Conservation (phyloP, 306 rosid species). For the Trifolium repens region DNA sequence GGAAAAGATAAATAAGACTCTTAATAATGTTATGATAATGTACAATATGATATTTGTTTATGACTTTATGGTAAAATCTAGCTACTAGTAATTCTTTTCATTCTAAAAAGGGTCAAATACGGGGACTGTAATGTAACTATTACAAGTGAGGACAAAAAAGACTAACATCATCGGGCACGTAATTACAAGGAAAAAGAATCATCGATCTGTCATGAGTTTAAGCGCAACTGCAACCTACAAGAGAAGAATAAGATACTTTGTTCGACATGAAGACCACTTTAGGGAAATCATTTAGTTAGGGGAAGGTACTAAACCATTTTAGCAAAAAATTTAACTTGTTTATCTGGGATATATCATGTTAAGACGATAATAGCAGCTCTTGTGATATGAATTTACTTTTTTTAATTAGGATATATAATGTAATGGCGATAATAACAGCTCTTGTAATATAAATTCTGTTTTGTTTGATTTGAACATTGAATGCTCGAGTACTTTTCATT, state of each 20-base stretch:
- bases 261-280: background rate
- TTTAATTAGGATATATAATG: slow-evolving; percentile 10
- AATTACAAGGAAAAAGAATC: slow-evolving; percentile 17
- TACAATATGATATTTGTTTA: background rate
- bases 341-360: background rate
- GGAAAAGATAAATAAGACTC: slow-evolving; percentile 1
- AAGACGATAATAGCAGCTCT: background rate
- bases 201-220: background rate
- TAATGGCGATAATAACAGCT: background rate
- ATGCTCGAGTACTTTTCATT: background rate
- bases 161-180: background rate
- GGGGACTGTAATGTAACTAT: background rate
- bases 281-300: slow-evolving; percentile 5
- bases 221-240: slow-evolving; percentile 9
- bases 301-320: slow-evolving; percentile 17
- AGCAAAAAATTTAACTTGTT: background rate
- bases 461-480: background rate
- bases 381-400: background rate
- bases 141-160: slow-evolving; percentile 1
- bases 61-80: slow-evolving; percentile 10
- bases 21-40: background rate
- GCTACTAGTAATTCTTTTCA: slow-evolving; percentile 1
- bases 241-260: slow-evolving; percentile 3
- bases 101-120: slow-evolving; percentile 23
- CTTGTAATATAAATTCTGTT: background rate